These are phyloP conservation scores for Termitomyces sp. DNA, from an alignment of 768 basidiomycete genomes.

Conservation along the genomic window DNA sequence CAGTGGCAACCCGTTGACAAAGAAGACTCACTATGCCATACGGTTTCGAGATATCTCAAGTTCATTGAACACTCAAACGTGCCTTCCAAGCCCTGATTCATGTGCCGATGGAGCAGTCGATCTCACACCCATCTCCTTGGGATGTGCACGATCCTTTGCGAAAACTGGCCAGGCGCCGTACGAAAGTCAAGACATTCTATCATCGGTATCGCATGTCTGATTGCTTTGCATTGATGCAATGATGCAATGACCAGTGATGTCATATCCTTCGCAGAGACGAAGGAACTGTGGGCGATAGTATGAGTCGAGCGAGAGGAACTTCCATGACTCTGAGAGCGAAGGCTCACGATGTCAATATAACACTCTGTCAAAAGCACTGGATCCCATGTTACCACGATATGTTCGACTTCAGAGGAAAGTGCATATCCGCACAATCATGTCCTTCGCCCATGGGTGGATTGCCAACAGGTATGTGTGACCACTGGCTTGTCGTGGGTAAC, in stretches of 20 bases:
- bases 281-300: too few relatives aligned
- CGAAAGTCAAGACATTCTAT: background rate
- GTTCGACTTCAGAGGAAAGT: too few relatives aligned
- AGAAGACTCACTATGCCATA: too few relatives aligned
- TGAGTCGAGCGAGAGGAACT: too few relatives aligned
- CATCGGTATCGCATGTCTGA: background rate
- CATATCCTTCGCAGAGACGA: too few relatives aligned
- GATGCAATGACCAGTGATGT: background rate
- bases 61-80: too few relatives aligned
- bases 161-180: background rate
- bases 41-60: too few relatives aligned
- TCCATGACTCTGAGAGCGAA: too few relatives aligned
- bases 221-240: background rate
- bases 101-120: background rate
- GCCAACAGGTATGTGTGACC: background rate
- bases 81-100: background rate
- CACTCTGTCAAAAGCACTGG: too few relatives aligned
- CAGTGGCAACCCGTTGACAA: too few relatives aligned
- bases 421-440: background rate
- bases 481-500: background rate
- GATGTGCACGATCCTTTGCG: background rate
- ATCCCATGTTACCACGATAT: background rate
- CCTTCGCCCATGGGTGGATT: background rate
- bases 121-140: background rate
- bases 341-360: too few relatives aligned